Evolutionary conservation across 176 grass and related monocot genomes (phyloP), one percentile per base, ranked within the genome.

Genomic region (Cenchrus americanus): DNA sequence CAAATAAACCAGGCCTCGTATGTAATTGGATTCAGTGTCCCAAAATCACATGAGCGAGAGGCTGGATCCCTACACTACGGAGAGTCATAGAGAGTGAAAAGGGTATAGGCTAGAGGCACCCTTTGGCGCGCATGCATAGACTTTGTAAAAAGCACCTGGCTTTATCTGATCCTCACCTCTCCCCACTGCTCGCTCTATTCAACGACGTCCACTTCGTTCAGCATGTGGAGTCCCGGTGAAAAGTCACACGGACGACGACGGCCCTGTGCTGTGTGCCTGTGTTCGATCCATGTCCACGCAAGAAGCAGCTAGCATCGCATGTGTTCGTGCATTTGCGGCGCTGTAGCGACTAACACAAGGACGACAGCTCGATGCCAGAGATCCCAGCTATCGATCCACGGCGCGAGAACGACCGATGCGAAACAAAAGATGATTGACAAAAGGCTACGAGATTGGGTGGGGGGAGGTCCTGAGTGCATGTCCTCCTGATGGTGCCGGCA

Each of bases 381-480:
- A 26, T 1, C 6, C 18, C 15, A 60, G 57, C 10, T 75, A 52
- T 26, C 14, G 13, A 71, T 5, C 13, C 21, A 53, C 18, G 48
- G 10, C 15, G 11, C 34, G 22, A 55, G 71, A 37, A 4, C 34
- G 34, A 37, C 4, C 34, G 34, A 37, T 47, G 44, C 59, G 14
- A 9, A 15, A 3, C 12, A n/a, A 87, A 82, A 76, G 71, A 76
- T 76, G 85, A 87, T 62, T 62, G 62, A 69, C 85, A 87, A 76
- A 87, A 82, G 71, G 63, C 79, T 87, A 87, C 71, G 61, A 49
- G 47, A 17, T 5, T 3, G 14, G 49, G 49, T 4, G 13, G 9
- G 60, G 1, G 60, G 23, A 7, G 0, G 50, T 19, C 72, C 32
- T 12, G 34, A 12, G 3, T 17, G 44, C 27, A 30, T 30, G 27